Conservation (phyloP, 805 yeast genomes). For the Kuraishia hungarica region DNA sequence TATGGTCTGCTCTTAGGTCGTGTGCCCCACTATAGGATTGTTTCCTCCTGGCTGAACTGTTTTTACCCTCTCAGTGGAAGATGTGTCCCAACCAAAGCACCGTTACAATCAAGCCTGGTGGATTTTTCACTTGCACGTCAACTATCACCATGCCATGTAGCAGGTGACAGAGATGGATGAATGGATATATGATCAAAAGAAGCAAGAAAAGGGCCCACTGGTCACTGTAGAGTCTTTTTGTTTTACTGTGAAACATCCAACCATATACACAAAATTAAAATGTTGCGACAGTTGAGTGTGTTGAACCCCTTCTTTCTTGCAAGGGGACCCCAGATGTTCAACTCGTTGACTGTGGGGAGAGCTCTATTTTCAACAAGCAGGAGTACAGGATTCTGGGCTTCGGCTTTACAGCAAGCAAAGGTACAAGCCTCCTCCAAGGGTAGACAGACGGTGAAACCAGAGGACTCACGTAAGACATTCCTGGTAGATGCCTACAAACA, state of each 20-base stretch:
- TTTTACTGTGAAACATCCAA: neutral
- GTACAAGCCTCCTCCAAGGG: neutral
- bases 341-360: neutral
- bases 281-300: neutral
- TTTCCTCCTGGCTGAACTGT: neutral
- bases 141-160: neutral
- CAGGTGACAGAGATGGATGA: neutral
- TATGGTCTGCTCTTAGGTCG: neutral
- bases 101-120: neutral
- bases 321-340: neutral
- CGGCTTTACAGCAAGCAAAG: neutral
- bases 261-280: too few species aligned
- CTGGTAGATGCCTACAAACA: constrained; percentile 73
- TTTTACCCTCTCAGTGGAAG: too few species aligned
- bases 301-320: neutral
- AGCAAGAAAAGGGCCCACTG: neutral
- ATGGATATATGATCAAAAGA: neutral
- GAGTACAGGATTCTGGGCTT: neutral
- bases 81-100: neutral
- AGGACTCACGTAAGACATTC: constrained; percentile 76
- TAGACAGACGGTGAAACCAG: neutral
- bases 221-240: neutral
- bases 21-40: neutral
- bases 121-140: neutral
- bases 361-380: neutral